Conservation (phyloP, 768 basidiomycete genomes). For the Boletus vinaceobasis region DNA sequence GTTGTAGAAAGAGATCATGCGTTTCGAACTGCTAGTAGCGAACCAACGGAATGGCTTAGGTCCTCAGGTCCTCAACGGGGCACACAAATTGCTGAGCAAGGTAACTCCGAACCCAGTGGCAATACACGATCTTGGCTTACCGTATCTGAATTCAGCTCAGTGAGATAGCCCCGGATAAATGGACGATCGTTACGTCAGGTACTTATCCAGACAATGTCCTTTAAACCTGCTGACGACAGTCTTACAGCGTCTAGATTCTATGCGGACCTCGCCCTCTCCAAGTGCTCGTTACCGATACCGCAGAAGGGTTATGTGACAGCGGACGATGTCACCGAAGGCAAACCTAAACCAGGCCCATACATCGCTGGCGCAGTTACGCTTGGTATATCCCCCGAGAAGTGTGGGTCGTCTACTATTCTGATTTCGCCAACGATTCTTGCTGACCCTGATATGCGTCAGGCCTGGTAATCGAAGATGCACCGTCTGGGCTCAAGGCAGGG, state of each 20-base stretch:
- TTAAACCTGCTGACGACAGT: background rate
- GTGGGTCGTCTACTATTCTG: slow-evolving; percentile 33
- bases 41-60: slow-evolving; percentile 40
- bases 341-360: slow-evolving; percentile 90
- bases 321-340: slow-evolving; percentile 61
- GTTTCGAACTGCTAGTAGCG: slow-evolving; percentile 77
- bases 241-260: slow-evolving; percentile 68
- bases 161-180: slow-evolving; percentile 35
- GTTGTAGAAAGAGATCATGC: slow-evolving; percentile 58
- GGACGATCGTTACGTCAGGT: slow-evolving; percentile 87
- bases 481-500: slow-evolving; percentile 75
- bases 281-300: slow-evolving; percentile 59
- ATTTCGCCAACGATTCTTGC: background rate
- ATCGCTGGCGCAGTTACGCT: slow-evolving; percentile 63
- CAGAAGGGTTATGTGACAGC: slow-evolving; percentile 65
- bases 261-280: slow-evolving; percentile 61
- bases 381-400: slow-evolving; percentile 53
- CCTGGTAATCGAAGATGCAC: slow-evolving; percentile 88
- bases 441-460: slow-evolving; percentile 39
- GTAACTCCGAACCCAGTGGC: slow-evolving; percentile 31
- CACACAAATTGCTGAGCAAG: slow-evolving; percentile 49
- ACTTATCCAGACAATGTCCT: background rate
- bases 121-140: background rate
- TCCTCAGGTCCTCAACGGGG: slow-evolving; percentile 66
- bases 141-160: slow-evolving; percentile 18